phyloP scores from a whole-genome alignment of 495 filamentous ascomycete species.

The Venustampulla echinocandica region DNA sequence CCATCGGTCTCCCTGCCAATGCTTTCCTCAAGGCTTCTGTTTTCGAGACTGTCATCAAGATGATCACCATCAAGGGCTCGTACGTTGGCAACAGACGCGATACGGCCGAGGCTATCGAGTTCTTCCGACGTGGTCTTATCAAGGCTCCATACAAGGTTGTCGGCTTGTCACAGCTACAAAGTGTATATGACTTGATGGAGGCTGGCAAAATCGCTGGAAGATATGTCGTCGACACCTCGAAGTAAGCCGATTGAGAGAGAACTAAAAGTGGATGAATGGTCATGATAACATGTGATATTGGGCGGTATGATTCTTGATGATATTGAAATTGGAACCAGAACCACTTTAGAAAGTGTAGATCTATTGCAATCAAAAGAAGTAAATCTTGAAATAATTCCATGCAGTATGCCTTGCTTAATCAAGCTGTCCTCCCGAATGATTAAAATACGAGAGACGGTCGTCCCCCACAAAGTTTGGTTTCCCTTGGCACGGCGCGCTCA shows the following conservation, averaged over 20 bases:
- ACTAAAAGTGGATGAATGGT: not conserved
- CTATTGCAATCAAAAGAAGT: too few species aligned
- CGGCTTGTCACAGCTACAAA: conserved; percentile 65
- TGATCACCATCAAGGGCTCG: conserved; percentile 87
- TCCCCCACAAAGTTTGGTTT: too few species aligned
- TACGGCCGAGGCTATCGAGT: conserved; percentile 76
- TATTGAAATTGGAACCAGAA: too few species aligned
- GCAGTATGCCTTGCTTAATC: too few species aligned
- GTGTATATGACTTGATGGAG: conserved; percentile 68
- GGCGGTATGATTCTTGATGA: too few species aligned
- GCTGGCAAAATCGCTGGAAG: conserved; percentile 75
- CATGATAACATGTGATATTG: not conserved
- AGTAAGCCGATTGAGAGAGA: conserved; percentile 23
- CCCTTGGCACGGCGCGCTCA: too few species aligned
- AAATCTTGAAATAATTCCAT: too few species aligned
- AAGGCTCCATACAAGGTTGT: conserved; percentile 77
- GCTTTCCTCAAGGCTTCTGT: conserved; percentile 76
- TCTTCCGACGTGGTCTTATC: conserved; percentile 75
- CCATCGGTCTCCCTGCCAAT: conserved; percentile 74
- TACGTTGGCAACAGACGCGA: conserved; percentile 91
- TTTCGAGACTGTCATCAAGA: conserved; percentile 74
- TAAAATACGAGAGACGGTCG: too few species aligned
- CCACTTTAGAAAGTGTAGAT: too few species aligned
- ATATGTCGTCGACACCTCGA: conserved; percentile 69
- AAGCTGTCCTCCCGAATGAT: too few species aligned